Percentiles rank a stretch among this genome's conserved stretches.
These are phyloP conservation scores for Coemansia sp. DNA, from an alignment of 192 early-diverging fungal species.

Conservation along the genomic window DNA sequence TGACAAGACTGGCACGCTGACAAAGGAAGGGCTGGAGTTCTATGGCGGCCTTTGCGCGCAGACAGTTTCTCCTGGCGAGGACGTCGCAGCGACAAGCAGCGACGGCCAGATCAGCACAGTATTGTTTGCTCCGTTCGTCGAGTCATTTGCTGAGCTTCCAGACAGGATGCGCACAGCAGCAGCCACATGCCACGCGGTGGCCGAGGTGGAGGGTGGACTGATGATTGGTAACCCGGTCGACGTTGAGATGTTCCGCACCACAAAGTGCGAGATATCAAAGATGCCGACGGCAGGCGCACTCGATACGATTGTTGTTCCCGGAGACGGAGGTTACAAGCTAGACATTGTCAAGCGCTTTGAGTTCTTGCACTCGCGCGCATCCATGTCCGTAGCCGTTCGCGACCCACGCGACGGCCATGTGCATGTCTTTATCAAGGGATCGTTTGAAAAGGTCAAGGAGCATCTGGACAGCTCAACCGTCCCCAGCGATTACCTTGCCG, in stretches of 20 bases:
- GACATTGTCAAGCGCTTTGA: conserved; percentile 69
- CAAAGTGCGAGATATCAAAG: conserved; percentile 20
- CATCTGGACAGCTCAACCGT: conserved; percentile 52
- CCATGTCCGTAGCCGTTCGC: conserved; percentile 68
- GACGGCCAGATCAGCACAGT: conserved; percentile 14
- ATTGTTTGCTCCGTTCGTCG: conserved; percentile 2
- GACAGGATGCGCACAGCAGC: conserved; percentile 10
- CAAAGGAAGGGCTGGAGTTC: conserved; percentile 66
- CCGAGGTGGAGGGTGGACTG: conserved; percentile 29
- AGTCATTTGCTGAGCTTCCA: conserved; percentile 1
- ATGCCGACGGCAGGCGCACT: conserved; percentile 32
- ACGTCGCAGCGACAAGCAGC: conserved; percentile 15
- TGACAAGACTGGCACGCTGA: conserved; percentile 68
- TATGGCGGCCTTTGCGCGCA: conserved; percentile 29
- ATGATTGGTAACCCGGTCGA: conserved; percentile 28
- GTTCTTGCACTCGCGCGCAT: conserved; percentile 69
- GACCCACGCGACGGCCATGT: conserved; percentile 58
- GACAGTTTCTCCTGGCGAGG: conserved; percentile 4
- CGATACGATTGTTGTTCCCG: conserved; percentile 51
- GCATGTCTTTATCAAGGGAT: conserved; percentile 69
- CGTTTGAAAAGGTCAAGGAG: conserved; percentile 57
- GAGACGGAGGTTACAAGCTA: conserved; percentile 22
- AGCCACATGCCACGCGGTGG: conserved; percentile 58
- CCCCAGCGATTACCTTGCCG: conserved; percentile 62
- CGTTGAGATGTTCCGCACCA: conserved; percentile 24